A percentile compares a stretch with the other conserved stretches of the same genome.
Evolutionary conservation across 2,329 filamentous ascomycete species (phyloP).

Genomic region (Lojkania enalia): DNA sequence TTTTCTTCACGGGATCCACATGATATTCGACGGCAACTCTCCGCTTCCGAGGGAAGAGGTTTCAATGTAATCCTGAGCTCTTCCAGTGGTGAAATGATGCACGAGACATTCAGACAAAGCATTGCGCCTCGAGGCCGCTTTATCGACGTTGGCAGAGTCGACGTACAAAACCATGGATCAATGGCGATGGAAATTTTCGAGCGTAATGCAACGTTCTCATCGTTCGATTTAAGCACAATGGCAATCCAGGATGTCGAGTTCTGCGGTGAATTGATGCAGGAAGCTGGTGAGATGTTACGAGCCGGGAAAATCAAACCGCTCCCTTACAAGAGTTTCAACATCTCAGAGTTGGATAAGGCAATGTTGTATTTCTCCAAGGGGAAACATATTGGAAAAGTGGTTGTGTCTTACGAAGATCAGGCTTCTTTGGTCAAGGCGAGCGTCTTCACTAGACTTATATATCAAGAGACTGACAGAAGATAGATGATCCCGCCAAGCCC

Average conservation of each 20-base stretch:
- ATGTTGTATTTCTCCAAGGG: conserved; percentile 15
- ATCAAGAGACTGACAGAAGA: too few species aligned
- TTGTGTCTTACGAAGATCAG: conserved; percentile 11
- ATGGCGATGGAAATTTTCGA: conserved; percentile 23
- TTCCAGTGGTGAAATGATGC: conserved; percentile 20
- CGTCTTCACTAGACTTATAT: too few species aligned
- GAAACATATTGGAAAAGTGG: conserved; percentile 20
- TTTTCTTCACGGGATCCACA: conserved; percentile 29
- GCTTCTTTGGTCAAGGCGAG: conserved; percentile 7
- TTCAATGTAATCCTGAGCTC: conserved; percentile 39
- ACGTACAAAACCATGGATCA: conserved; percentile 13
- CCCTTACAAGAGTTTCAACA: conserved; percentile 4
- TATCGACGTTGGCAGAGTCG: conserved; percentile 24
- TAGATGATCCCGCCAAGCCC: conserved; percentile 3
- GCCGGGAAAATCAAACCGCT: conserved; percentile 9
- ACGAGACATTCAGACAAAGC: conserved; percentile 46
- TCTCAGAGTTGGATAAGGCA: conserved; percentile 13
- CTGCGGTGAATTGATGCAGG: conserved; percentile 6
- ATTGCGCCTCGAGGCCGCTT: conserved; percentile 35
- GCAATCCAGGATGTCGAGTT: conserved; percentile 9
- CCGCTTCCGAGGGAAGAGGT: conserved; percentile 25
- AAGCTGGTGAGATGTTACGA: conserved; percentile 9
- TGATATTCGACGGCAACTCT: background rate
- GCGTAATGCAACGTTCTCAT: conserved; percentile 24
- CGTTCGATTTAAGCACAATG: conserved; percentile 21